A percentile compares a stretch with the other conserved stretches of the same genome.
phyloP scores from a whole-genome alignment of 1,284 basidiomycete genomes.

The Trichosporon faecale region DNA sequence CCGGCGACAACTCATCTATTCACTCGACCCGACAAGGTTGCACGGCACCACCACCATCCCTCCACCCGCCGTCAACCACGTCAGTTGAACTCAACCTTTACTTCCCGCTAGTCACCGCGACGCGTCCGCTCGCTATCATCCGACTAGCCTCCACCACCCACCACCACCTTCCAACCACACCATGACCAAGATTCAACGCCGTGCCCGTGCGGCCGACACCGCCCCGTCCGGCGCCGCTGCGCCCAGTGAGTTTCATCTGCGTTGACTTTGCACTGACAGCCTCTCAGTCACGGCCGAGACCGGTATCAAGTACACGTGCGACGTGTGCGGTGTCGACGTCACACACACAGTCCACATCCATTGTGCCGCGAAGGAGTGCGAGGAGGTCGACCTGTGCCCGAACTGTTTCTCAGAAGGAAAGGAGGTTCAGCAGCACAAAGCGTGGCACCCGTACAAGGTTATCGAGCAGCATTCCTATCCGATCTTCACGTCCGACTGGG shows the following conservation, averaged over 20 bases:
- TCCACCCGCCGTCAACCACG: slow-evolving; percentile 6
- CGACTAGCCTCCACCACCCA: slow-evolving; percentile 2
- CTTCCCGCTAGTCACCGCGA: not conserved
- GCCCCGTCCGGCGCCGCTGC: not conserved
- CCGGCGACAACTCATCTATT: not conserved
- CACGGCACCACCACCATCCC: not conserved
- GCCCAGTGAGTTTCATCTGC: not conserved
- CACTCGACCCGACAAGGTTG: not conserved
- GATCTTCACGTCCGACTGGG: slow-evolving; percentile 94
- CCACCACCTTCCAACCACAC: not conserved
- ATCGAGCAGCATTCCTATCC: slow-evolving; percentile 95
- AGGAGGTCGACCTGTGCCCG: slow-evolving; percentile 83
- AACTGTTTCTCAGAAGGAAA: slow-evolving; percentile 88
- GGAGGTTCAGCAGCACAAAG: slow-evolving; percentile 81
- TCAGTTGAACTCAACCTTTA: not conserved
- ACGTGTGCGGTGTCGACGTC: slow-evolving; percentile 50
- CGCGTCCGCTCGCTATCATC: slow-evolving; percentile 1
- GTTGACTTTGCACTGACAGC: slow-evolving; percentile 14
- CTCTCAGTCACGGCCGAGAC: slow-evolving; percentile 37
- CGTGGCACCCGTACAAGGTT: slow-evolving; percentile 86
- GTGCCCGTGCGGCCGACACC: slow-evolving; percentile 36
- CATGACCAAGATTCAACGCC: slow-evolving; percentile 51
- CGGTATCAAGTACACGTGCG: slow-evolving; percentile 53
- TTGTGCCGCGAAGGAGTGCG: slow-evolving; percentile 77
- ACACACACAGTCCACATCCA: slow-evolving; percentile 89